Evolutionary conservation across 345 rosid genomes (phyloP).

Genomic region (Physaria fendleri): DNA sequence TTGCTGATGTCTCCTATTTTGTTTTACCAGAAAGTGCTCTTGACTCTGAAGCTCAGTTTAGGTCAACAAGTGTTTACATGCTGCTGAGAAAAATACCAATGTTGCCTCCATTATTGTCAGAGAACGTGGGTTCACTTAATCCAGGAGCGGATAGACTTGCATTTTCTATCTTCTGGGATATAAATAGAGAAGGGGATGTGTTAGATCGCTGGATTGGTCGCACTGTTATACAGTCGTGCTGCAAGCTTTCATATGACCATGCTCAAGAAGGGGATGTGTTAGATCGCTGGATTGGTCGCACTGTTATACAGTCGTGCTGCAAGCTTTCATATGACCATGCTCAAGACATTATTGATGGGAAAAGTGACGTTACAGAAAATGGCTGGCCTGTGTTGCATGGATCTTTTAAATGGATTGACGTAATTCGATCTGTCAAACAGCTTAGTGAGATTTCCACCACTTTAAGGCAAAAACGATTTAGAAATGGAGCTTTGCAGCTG

Average conservation of each 20-base stretch:
- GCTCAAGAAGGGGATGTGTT: conserved; percentile 49
- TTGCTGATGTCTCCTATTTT: conserved; percentile 82
- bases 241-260: conserved; percentile 86
- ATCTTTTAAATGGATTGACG: conserved; percentile 55
- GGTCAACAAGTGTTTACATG: conserved; percentile 83
- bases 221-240: conserved; percentile 67
- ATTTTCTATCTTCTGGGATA: conserved; percentile 78
- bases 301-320: conserved; percentile 75
- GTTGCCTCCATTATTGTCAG: conserved; percentile 76
- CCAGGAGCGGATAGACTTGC: conserved; percentile 85
- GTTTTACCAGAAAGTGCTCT: conserved; percentile 71
- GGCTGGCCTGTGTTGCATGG: conserved; percentile 55
- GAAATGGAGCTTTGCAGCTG: conserved; percentile 67
- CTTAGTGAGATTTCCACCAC: conserved; percentile 56
- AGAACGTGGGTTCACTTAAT: conserved; percentile 63
- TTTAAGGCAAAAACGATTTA: conserved; percentile 54
- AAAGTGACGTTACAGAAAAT: conserved; percentile 23
- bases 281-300: conserved; percentile 76
- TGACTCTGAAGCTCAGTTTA: conserved; percentile 67
- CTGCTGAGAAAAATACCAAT: conserved; percentile 54
- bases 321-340: conserved; percentile 80
- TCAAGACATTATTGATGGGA: conserved; percentile 55
- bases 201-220: conserved; percentile 75
- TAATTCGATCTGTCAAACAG: conserved; percentile 44
- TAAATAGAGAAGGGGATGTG: conserved; percentile 50